These are phyloP conservation scores for Vigna nakashimae DNA, from an alignment of 306 rosid genomes.

Conservation along the genomic window DNA sequence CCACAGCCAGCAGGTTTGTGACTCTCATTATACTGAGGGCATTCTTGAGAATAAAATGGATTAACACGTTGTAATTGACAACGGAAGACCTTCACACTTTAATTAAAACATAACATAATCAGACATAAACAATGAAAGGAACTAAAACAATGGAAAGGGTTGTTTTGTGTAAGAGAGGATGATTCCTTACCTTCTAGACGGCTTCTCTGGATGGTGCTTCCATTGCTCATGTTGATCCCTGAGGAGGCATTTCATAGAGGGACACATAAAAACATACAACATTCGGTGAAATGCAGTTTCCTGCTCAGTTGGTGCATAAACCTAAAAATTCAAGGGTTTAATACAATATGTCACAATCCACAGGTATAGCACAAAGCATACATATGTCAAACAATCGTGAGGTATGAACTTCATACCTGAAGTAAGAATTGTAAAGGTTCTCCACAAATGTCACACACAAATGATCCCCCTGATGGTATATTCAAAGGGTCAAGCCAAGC, in stretches of 20 bases:
- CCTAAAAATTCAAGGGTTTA: slow-evolving; percentile 50
- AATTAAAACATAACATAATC: slow-evolving; percentile 44
- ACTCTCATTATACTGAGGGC: slow-evolving; percentile 58
- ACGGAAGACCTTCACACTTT: slow-evolving; percentile 91
- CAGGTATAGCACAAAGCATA: not conserved
- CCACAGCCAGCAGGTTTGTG: slow-evolving; percentile 57
- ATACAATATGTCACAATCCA: slow-evolving; percentile 33
- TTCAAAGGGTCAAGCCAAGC: slow-evolving; percentile 93
- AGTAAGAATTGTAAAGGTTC: slow-evolving; percentile 78
- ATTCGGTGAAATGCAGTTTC: slow-evolving; percentile 79
- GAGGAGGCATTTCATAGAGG: slow-evolving; percentile 82
- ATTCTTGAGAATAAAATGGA: slow-evolving; percentile 75
- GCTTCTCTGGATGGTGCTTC: slow-evolving; percentile 63
- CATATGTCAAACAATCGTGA: not conserved
- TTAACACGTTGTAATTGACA: slow-evolving; percentile 69
- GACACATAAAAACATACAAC: slow-evolving; percentile 82
- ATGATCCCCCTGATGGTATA: slow-evolving; percentile 72
- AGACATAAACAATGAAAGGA: slow-evolving; percentile 35
- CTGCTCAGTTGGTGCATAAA: slow-evolving; percentile 77
- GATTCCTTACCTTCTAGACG: slow-evolving; percentile 67
- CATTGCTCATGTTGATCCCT: slow-evolving; percentile 87
- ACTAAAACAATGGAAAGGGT: slow-evolving; percentile 9
- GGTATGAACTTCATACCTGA: slow-evolving; percentile 61
- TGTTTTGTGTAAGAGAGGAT: not conserved
- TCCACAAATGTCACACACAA: slow-evolving; percentile 71